Percentiles rank a stretch among this genome's conserved stretches.
These are phyloP conservation scores for Triticum urartu DNA, from an alignment of 176 grass and related monocot species.

Conservation along the genomic window DNA sequence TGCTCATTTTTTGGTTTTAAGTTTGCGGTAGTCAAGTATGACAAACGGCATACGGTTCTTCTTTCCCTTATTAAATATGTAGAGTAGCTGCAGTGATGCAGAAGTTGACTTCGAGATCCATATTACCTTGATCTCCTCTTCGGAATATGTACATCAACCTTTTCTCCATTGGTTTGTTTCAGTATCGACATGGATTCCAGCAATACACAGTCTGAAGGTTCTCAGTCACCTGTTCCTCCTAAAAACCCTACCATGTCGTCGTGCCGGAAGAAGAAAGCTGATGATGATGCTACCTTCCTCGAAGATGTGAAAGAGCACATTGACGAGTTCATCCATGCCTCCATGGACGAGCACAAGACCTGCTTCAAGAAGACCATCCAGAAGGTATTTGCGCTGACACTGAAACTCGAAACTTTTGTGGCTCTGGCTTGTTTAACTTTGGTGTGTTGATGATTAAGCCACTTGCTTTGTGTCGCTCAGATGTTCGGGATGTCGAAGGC, in stretches of 20 bases:
- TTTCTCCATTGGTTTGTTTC: background rate
- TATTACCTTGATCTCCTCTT: background rate
- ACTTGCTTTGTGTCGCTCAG: constrained; percentile 32
- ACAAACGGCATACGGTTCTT: background rate
- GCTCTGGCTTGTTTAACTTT: background rate
- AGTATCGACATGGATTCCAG: constrained; percentile 54
- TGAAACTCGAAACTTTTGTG: background rate
- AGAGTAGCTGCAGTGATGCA: background rate
- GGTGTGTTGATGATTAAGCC: background rate
- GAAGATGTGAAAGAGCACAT: constrained; percentile 86
- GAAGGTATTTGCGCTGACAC: constrained; percentile 50
- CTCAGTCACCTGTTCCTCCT: constrained; percentile 19
- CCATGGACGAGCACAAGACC: constrained; percentile 95
- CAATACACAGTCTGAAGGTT: constrained; percentile 42
- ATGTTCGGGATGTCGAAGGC: constrained; percentile 96
- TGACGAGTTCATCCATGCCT: constrained; percentile 85
- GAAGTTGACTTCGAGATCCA: background rate
- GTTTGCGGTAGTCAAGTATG: background rate
- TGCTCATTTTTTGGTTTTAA: background rate
- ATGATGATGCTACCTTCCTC: constrained; percentile 64
- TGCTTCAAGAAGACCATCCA: constrained; percentile 87
- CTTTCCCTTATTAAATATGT: background rate
- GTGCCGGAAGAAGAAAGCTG: constrained; percentile 83
- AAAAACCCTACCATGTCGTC: constrained; percentile 60
- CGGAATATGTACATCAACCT: background rate